Conservation (phyloP, 495 filamentous ascomycete genomes). For the Achaetomiella virescens region DNA sequence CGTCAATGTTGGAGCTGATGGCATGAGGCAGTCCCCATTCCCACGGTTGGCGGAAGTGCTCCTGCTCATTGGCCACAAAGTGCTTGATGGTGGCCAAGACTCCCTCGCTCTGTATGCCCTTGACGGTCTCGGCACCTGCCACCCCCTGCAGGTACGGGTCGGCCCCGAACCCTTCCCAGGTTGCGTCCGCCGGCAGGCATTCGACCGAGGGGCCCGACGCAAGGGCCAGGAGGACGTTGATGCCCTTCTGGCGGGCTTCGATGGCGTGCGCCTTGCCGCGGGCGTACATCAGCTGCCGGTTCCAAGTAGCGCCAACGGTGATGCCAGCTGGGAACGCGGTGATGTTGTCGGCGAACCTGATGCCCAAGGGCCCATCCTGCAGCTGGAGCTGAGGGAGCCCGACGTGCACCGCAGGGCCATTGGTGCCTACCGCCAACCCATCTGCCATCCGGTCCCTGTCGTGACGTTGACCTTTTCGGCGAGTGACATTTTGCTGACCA, state of each 20-base stretch:
- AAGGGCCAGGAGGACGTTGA: conserved; percentile 63
- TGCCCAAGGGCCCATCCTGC: conserved; percentile 76
- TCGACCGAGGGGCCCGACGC: conserved; percentile 61
- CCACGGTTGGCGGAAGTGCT: conserved; percentile 70
- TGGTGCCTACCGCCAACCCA: conserved; percentile 92
- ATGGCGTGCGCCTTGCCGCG: conserved; percentile 61
- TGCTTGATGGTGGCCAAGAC: conserved; percentile 71
- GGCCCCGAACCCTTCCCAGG: conserved; percentile 73
- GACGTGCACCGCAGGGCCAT: conserved; percentile 60
- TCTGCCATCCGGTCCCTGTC: conserved; percentile 85
- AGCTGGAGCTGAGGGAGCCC: conserved; percentile 81
- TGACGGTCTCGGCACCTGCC: conserved; percentile 58
- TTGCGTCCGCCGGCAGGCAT: conserved; percentile 67
- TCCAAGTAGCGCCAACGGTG: conserved; percentile 58
- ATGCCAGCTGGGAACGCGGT: conserved; percentile 65
- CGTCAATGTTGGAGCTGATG: conserved; percentile 75
- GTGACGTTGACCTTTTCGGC: conserved; percentile 93
- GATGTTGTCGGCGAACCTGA: conserved; percentile 56
- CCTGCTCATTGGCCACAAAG: conserved; percentile 70
- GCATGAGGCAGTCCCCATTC: conserved; percentile 72
- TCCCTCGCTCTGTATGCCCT: conserved; percentile 66
- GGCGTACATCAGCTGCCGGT: conserved; percentile 58
- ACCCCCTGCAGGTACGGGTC: conserved; percentile 69
- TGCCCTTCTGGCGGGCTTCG: conserved; percentile 64
- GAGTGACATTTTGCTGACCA: conserved; percentile 79